These are phyloP conservation scores for Fusarium avenaceum DNA, from an alignment of 2,329 filamentous ascomycete species.

Conservation along the genomic window DNA sequence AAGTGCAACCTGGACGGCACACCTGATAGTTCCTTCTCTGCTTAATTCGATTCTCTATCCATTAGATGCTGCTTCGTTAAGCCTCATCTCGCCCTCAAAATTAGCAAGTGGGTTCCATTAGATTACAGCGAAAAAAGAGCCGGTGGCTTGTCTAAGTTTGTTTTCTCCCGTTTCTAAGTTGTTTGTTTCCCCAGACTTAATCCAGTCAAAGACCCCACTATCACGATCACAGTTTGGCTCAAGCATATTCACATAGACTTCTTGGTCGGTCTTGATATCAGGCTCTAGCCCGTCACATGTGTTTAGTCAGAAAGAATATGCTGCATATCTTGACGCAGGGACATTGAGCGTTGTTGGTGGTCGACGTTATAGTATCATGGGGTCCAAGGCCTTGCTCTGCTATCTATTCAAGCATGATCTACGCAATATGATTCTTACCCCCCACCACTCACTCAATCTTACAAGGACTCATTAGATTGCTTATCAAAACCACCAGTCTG, in stretches of 20 bases:
- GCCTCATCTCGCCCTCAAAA: conserved; percentile 48
- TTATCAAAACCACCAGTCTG: conserved; percentile 11
- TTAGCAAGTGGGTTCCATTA: conserved; percentile 46
- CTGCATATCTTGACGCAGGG: background rate
- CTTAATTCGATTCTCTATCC: conserved; percentile 30
- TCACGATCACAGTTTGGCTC: conserved; percentile 8
- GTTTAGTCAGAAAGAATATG: background rate
- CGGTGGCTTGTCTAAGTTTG: conserved; percentile 43
- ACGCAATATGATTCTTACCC: background rate
- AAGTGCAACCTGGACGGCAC: conserved; percentile 48
- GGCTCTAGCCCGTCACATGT: background rate
- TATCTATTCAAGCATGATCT: conserved; percentile 1
- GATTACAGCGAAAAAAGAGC: conserved; percentile 49
- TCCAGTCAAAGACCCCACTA: conserved; percentile 6
- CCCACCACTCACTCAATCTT: conserved; percentile 9
- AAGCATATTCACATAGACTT: conserved; percentile 21
- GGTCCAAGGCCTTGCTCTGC: background rate
- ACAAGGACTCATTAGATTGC: background rate
- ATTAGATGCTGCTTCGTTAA: conserved; percentile 34
- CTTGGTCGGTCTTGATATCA: background rate
- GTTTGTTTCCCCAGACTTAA: conserved; percentile 39
- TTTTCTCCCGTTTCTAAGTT: conserved; percentile 19
- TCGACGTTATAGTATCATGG: background rate
- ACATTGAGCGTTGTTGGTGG: background rate
- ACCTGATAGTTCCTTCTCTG: conserved; percentile 32